Conservation (phyloP, 169 alveolate species). For the Eimeria praecox region DNA sequence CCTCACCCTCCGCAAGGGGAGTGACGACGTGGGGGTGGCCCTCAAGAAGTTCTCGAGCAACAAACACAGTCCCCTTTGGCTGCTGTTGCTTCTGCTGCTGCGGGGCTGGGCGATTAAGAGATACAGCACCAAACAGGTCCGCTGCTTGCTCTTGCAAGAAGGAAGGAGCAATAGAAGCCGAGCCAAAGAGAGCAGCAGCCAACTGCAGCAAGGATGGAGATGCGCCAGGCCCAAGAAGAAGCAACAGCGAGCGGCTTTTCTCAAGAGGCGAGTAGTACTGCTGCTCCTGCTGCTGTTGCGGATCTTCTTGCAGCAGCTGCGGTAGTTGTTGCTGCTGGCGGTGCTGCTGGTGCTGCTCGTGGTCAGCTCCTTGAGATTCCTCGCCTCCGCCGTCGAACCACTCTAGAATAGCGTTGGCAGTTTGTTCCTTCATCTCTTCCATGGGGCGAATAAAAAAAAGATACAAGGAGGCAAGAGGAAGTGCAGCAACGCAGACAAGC, state of each 20-base stretch:
- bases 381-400: constrained; percentile 67
- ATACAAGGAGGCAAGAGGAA: background rate
- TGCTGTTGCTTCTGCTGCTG: constrained; percentile 64
- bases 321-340: constrained; percentile 41
- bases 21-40: constrained; percentile 79
- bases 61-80: constrained; percentile 29
- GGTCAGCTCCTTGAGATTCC: constrained; percentile 55
- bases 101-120: background rate
- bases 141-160: constrained; percentile 47
- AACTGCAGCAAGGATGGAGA: constrained; percentile 45
- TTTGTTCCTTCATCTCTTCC: constrained; percentile 13
- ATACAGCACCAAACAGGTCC: constrained; percentile 20
- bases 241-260: constrained; percentile 49
- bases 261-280: constrained; percentile 35
- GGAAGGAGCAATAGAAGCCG: constrained; percentile 26
- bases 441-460: background rate
- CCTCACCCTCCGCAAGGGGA: constrained; percentile 74
- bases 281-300: constrained; percentile 49
- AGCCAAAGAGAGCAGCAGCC: constrained; percentile 57
- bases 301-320: background rate
- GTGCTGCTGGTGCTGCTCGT: constrained; percentile 29
- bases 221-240: constrained; percentile 40
- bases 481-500: background rate
- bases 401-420: background rate
- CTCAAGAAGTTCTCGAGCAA: constrained; percentile 3